These are phyloP conservation scores for Citropsis articulata DNA, from an alignment of 345 rosid genomes.

Conservation along the genomic window DNA sequence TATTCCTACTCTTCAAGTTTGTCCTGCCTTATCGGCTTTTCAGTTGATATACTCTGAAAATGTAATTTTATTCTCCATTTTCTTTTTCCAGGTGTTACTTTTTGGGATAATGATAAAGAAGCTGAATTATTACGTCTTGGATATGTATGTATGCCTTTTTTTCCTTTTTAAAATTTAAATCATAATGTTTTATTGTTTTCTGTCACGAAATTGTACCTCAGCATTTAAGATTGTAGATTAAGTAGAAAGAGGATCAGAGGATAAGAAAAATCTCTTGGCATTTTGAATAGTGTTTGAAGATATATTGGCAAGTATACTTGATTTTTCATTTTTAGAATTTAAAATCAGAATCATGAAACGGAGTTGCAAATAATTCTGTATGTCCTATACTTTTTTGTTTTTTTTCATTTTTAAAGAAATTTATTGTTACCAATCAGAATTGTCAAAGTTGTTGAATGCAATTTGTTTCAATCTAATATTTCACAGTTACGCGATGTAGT, in stretches of 20 bases:
- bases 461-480: not conserved
- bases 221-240: not conserved
- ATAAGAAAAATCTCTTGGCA: not conserved
- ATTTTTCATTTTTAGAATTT: not conserved
- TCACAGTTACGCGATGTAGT: not conserved
- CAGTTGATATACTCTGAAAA: not conserved
- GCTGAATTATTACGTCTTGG: constrained; percentile 80
- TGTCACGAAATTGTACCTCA: constrained; percentile 1
- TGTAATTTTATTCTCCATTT: not conserved
- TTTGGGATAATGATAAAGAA: constrained; percentile 75
- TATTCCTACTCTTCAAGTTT: not conserved
- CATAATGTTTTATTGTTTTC: not conserved
- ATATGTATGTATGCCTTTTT: constrained; percentile 51
- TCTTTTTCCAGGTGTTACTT: constrained; percentile 55
- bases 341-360: not conserved
- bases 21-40: not conserved
- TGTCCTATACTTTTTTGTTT: not conserved
- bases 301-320: not conserved
- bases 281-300: not conserved
- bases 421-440: not conserved
- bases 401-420: not conserved
- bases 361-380: not conserved
- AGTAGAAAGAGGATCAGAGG: not conserved
- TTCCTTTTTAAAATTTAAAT: not conserved
- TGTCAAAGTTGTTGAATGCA: not conserved